These are phyloP conservation scores for Carex littledalei DNA, from an alignment of 176 grass and related monocot species.

Conservation along the genomic window DNA sequence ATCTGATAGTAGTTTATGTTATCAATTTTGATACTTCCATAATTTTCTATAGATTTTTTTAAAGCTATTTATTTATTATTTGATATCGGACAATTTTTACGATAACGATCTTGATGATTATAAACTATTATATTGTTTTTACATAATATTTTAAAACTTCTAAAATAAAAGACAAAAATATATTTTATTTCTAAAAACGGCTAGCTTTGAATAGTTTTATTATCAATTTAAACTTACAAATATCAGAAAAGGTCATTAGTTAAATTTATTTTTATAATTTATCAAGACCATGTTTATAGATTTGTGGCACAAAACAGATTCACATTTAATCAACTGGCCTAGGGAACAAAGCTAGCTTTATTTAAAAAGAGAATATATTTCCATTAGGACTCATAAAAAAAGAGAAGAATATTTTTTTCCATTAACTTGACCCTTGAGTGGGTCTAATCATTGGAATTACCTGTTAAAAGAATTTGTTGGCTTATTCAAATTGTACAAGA, in stretches of 20 bases:
- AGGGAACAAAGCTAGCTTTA: conserved; percentile 1
- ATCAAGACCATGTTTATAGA: not conserved
- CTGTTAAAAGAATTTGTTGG: not conserved
- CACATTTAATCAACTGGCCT: not conserved
- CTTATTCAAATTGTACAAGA: not conserved
- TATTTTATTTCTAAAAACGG: not conserved
- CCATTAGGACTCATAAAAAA: not conserved
- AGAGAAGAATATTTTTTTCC: not conserved
- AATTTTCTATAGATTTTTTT: not conserved
- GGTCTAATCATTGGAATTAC: conserved; percentile 8
- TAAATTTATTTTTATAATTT: not conserved
- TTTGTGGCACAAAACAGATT: not conserved
- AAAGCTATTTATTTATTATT: no score
- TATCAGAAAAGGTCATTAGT: no score
- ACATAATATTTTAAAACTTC: not conserved
- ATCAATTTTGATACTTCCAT: no score
- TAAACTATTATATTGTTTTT: not conserved
- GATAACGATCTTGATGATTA: no score
- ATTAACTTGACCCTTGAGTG: conserved; percentile 2
- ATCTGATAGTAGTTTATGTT: no score
- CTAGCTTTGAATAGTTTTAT: not conserved
- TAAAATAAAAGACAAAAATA: not conserved
- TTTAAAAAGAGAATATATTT: not conserved
- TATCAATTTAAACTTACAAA: no score
- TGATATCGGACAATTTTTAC: no score